Base-by-base conservation (phyloP, 768 basidiomycete species). In the Gautieria morchelliformis region DNA sequence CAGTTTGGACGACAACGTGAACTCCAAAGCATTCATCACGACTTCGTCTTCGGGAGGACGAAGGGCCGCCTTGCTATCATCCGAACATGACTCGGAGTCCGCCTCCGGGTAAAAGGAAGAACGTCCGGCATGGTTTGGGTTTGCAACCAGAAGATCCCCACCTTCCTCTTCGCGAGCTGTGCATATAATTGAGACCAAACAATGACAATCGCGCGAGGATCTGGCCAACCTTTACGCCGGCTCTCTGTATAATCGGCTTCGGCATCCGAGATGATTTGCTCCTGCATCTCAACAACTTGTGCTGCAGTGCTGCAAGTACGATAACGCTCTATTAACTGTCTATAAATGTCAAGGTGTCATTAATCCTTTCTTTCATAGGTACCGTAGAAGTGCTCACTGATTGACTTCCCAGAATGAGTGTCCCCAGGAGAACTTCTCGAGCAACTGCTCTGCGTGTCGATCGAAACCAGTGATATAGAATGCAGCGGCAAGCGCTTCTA, bases 391-490 rank as follows among this genome's bases (percentile, higher is more conserved):
- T 30, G 10, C 40, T 22, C 20, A 40, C 91, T 77, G 71, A 68
- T 99, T 99, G 53, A 99, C 84, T 54, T 83, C 75, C 73, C 79
- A 89, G 71, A 98, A 98, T 3, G 90, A 79, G 20, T 78, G 80
- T 2, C 91, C 95, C 94, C 95, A 97, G 9, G 91, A 87, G 66
- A 98, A 99, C 8, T 81, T 83, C 53, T 76, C 77, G 33, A 98
- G 69, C 20, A 99, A 68, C 24, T 76, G 75, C 52, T 93, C 87
- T 0, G 91, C 94, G 66, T 92, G 86, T 0, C 77, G 66, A 62
- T 88, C 79, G 60, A 93, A 91, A 0, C 94, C 92, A 0, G 90
- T 88, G 63, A 98, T 87, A 68, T 91, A 96, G 63, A 99, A 94
- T 0, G 93, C 88, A 0, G 95, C 96, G 0, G 96, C 94, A 5